Evolutionary conservation across 108 stramenopile species (phyloP).

Genomic region (Fistulifera solaris): DNA sequence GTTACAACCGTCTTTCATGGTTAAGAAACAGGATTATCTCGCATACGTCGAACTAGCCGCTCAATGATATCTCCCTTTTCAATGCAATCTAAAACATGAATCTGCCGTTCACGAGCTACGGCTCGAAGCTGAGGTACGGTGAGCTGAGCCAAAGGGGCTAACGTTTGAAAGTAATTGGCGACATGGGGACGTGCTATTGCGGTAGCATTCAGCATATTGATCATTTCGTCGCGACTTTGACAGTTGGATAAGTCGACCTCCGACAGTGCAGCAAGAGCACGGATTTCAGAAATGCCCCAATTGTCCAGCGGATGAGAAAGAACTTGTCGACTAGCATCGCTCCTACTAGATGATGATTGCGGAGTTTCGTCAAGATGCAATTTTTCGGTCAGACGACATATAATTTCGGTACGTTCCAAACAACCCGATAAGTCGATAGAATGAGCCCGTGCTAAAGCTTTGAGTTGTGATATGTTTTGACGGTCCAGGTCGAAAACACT

Average conservation of each 20-base stretch:
- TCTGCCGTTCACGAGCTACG: conserved; percentile 24
- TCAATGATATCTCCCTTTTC: conserved; percentile 49
- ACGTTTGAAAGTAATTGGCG: conserved; percentile 23
- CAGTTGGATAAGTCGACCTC: conserved; percentile 20
- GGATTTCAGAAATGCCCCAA: conserved; percentile 2
- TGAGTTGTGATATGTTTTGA: conserved; percentile 19
- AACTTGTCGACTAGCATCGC: too few species aligned
- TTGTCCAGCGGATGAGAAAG: not conserved
- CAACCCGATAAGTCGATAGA: conserved; percentile 37
- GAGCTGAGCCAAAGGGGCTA: conserved; percentile 23
- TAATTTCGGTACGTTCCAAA: conserved; percentile 45
- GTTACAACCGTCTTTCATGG: too few species aligned
- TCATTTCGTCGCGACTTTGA: conserved; percentile 17
- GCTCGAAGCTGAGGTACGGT: conserved; percentile 23
- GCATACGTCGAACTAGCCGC: conserved; percentile 8
- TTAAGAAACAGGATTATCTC: too few species aligned
- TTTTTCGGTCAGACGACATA: conserved; percentile 15
- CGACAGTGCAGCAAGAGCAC: conserved; percentile 5
- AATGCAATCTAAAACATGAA: conserved; percentile 43
- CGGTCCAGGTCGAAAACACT: not conserved
- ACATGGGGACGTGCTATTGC: conserved; percentile 18
- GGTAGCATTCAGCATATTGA: conserved; percentile 15
- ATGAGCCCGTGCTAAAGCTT: conserved; percentile 19
- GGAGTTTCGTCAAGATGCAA: not conserved
- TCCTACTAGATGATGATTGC: not conserved